A percentile compares a stretch with the other conserved stretches of the same genome.
Conservation (phyloP, 164 flowering plant species). For the Berberis thunbergii region DNA sequence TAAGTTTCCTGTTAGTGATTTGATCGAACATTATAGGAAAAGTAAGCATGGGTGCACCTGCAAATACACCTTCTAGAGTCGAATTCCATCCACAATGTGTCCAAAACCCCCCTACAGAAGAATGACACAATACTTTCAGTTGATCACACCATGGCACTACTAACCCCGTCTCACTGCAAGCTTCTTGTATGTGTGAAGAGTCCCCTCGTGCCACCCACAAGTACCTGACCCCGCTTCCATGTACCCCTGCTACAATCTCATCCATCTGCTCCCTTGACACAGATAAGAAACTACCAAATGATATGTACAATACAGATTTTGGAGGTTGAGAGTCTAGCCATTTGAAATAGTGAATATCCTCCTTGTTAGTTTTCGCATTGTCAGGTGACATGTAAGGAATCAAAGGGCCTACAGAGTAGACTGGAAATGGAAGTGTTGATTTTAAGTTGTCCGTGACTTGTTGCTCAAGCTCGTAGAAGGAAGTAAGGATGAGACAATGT, state of each 20-base stretch:
- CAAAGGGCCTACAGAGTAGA: neutral
- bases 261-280: too few species aligned
- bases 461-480: too few species aligned
- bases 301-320: too few species aligned
- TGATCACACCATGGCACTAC: slow-evolving; percentile 4
- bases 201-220: neutral
- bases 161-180: neutral
- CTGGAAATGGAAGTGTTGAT: slow-evolving; percentile 1
- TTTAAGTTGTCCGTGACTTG: neutral
- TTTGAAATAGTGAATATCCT: neutral
- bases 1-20: slow-evolving; percentile 20
- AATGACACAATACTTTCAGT: slow-evolving; percentile 1
- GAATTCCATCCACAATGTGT: slow-evolving; percentile 48
- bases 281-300: too few species aligned
- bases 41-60: slow-evolving; percentile 54
- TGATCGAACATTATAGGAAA: slow-evolving; percentile 48
- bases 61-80: slow-evolving; percentile 29
- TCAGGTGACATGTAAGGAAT: neutral
- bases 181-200: neutral
- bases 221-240: neutral
- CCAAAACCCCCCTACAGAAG: slow-evolving; percentile 2
- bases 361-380: neutral
- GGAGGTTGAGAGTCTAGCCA: too few species aligned
- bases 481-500: too few species aligned
- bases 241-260: too few species aligned